phyloP scores from a whole-genome alignment of 345 rosid genomes.

The Linum trigynum region DNA sequence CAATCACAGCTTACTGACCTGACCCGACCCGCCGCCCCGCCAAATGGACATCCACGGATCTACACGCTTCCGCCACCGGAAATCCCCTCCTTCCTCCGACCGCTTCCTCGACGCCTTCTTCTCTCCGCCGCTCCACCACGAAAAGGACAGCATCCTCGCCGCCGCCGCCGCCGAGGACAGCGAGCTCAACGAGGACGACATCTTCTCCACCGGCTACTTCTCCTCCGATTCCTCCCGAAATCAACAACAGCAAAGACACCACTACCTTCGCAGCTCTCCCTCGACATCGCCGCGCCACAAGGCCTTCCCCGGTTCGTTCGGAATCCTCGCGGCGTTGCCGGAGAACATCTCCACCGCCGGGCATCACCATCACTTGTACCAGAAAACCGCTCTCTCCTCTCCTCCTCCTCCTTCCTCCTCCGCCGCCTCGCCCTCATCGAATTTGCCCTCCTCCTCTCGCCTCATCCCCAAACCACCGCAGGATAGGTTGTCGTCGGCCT shows the following conservation, averaged over 20 bases:
- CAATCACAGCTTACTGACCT: background rate
- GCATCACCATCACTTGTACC: conserved; percentile 33
- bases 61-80: conserved; percentile 24
- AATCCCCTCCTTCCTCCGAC: conserved; percentile 18
- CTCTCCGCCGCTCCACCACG: conserved; percentile 10
- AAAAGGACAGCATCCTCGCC: conserved; percentile 17
- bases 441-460: conserved; percentile 42
- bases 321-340: conserved; percentile 72
- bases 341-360: conserved; percentile 25
- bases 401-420: conserved; percentile 31
- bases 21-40: background rate
- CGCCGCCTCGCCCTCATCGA: conserved; percentile 26
- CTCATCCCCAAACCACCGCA: conserved; percentile 60
- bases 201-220: conserved; percentile 33
- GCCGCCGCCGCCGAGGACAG: conserved; percentile 25
- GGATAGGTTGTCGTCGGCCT: conserved; percentile 29
- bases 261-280: conserved; percentile 17
- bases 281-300: conserved; percentile 1
- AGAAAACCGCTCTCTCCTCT: conserved; percentile 30
- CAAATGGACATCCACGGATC: background rate
- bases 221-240: conserved; percentile 1
- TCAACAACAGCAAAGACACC: background rate
- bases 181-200: conserved; percentile 64
- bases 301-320: conserved; percentile 34
- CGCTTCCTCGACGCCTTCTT: conserved; percentile 31